phyloP scores from a whole-genome alignment of 495 filamentous ascomycete genomes.

The Pseudotulostoma volvatum region DNA sequence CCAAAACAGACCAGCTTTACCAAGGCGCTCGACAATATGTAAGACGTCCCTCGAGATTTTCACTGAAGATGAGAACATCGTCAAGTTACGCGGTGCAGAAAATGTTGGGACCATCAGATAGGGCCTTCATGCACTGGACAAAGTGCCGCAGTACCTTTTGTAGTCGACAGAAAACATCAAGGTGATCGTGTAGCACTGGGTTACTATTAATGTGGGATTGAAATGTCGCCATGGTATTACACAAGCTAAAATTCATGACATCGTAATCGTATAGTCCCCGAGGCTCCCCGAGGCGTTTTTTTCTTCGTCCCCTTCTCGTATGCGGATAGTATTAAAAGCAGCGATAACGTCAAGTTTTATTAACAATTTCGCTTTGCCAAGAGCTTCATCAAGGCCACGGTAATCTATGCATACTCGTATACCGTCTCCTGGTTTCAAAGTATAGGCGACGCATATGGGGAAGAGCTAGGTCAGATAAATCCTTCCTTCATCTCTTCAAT shows the following conservation, averaged over 20 bases:
- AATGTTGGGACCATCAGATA: no score
- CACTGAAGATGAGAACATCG: constrained; percentile 19
- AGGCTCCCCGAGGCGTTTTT: constrained; percentile 16
- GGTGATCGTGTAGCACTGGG: not conserved
- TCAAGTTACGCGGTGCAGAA: constrained; percentile 20
- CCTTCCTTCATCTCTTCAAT: not conserved
- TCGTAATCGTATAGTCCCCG: constrained; percentile 11
- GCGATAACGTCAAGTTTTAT: not conserved
- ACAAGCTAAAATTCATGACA: not conserved
- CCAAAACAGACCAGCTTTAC: constrained; percentile 3
- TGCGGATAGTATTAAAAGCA: constrained; percentile 3
- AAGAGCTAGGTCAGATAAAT: not conserved
- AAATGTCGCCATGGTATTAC: not conserved
- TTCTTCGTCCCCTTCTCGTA: constrained; percentile 13
- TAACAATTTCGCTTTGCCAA: not conserved
- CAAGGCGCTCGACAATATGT: constrained; percentile 7
- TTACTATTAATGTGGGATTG: not conserved
- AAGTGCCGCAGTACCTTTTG: no score
- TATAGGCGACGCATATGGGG: not conserved
- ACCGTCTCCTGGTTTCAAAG: not conserved
- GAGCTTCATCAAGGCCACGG: not conserved
- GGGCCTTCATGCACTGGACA: no score
- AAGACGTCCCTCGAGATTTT: constrained; percentile 12
- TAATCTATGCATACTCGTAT: not conserved
- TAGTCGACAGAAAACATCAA: no score